Conservation (phyloP, 805 yeast species). For the Saturnispora saitoi region DNA sequence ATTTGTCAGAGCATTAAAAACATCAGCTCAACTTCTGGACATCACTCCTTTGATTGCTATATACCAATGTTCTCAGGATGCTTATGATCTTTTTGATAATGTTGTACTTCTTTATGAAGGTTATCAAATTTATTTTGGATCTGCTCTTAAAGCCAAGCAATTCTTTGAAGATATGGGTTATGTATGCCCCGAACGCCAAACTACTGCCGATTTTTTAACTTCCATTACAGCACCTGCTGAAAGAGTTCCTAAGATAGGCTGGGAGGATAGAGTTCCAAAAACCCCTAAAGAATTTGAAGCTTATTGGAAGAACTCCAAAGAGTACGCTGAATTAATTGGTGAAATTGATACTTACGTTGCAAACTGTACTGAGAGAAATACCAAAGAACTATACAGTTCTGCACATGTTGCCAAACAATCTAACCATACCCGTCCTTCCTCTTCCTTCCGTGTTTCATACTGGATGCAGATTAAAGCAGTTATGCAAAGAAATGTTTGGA, state of each 20-base stretch:
- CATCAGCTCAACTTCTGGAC: constrained; percentile 42
- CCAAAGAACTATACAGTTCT: constrained; percentile 10
- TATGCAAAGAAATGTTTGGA: constrained; percentile 37
- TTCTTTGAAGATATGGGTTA: constrained; percentile 38
- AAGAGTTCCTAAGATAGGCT: constrained; percentile 27
- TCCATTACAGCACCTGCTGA: constrained; percentile 29
- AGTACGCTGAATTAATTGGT: constrained; percentile 25
- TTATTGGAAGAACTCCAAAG: constrained; percentile 32
- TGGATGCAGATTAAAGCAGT: constrained; percentile 43
- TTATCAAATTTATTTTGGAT: constrained; percentile 35
- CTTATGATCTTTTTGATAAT: constrained; percentile 37
- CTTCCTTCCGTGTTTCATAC: constrained; percentile 49
- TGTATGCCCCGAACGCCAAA: constrained; percentile 38
- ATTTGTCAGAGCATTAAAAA: constrained; percentile 48
- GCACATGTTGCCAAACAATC: constrained; percentile 39
- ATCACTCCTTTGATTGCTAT: constrained; percentile 47
- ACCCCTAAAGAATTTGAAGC: constrained; percentile 35
- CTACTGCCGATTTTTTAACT: constrained; percentile 39
- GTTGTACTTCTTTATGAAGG: constrained; percentile 36
- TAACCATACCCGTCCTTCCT: constrained; percentile 34
- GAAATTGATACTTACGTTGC: constrained; percentile 29
- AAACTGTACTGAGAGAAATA: constrained; percentile 6
- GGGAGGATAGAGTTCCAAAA: constrained; percentile 31
- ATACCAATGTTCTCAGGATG: constrained; percentile 37
- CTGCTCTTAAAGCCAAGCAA: constrained; percentile 30